Evolutionary conservation across 2,329 filamentous ascomycete genomes (phyloP).

Genomic region (Botryosphaeria dothidea): DNA sequence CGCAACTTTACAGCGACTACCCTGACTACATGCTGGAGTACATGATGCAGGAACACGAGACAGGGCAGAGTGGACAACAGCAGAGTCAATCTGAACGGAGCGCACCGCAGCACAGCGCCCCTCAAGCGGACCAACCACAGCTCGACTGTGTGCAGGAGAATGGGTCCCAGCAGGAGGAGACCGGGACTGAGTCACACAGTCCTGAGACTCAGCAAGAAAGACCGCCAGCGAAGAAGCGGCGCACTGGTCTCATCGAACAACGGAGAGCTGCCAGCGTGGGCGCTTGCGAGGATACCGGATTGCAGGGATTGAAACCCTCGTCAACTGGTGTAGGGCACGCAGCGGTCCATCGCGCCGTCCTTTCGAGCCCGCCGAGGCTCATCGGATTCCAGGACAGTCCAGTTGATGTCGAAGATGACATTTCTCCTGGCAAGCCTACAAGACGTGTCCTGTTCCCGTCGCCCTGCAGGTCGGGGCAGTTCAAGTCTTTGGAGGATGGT

Average conservation of each 20-base stretch:
- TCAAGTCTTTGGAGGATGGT: conserved; percentile 57
- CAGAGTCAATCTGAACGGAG: not conserved
- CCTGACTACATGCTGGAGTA: conserved; percentile 12
- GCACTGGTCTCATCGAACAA: not conserved
- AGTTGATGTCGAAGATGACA: conserved; percentile 50
- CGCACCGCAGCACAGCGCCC: not conserved
- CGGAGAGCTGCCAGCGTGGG: conserved; percentile 13
- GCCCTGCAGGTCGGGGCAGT: conserved; percentile 64
- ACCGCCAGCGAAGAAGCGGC: conserved; percentile 33
- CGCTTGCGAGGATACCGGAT: not conserved
- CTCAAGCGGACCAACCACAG: not conserved
- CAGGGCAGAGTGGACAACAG: not conserved
- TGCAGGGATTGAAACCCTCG: conserved; percentile 18
- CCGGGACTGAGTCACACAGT: conserved; percentile 30
- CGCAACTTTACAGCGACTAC: conserved; percentile 5
- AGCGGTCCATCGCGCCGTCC: conserved; percentile 55
- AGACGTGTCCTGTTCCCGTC: conserved; percentile 76
- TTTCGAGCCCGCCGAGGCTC: conserved; percentile 61
- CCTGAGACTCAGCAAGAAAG: conserved; percentile 35
- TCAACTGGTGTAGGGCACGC: conserved; percentile 28
- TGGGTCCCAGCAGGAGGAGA: not conserved
- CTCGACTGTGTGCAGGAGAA: not conserved
- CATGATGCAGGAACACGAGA: not conserved
- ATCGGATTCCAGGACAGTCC: conserved; percentile 48
- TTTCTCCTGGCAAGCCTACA: conserved; percentile 61